Conservation (phyloP, 768 basidiomycete genomes). For the Macrolepiota dolichaula region DNA sequence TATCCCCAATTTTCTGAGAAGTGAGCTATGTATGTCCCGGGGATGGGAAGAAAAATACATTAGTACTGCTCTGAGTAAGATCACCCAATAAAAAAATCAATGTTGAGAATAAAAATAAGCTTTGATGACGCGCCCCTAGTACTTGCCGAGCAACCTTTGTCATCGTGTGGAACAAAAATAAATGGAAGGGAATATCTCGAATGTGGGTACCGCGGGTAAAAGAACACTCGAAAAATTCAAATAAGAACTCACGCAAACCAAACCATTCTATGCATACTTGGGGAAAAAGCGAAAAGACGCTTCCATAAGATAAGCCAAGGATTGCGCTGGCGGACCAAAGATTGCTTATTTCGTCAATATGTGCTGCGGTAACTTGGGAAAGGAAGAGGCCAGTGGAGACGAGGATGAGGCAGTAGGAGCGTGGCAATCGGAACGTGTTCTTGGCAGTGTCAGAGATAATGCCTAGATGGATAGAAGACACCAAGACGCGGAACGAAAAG, state of each 20-base stretch:
- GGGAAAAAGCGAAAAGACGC: slow-evolving; percentile 67
- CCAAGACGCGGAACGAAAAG: neutral
- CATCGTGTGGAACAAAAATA: neutral
- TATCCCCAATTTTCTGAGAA: slow-evolving; percentile 89
- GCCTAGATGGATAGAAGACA: slow-evolving; percentile 34
- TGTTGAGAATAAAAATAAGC: neutral
- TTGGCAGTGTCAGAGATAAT: slow-evolving; percentile 66
- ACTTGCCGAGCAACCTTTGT: neutral
- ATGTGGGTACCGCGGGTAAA: neutral
- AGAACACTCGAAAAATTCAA: neutral
- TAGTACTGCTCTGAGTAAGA: neutral
- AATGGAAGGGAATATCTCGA: neutral
- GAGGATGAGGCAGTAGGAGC: slow-evolving; percentile 67
- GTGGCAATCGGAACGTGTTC: slow-evolving; percentile 52
- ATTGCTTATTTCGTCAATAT: slow-evolving; percentile 50
- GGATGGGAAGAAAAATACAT: slow-evolving; percentile 17
- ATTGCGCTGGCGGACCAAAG: slow-evolving; percentile 61
- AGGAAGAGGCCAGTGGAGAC: slow-evolving; percentile 66
- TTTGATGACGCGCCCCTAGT: neutral
- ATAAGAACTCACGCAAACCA: slow-evolving; percentile 61
- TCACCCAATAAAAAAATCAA: neutral
- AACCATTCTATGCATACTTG: slow-evolving; percentile 89
- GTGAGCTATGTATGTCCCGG: slow-evolving; percentile 21
- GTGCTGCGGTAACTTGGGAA: slow-evolving; percentile 62
- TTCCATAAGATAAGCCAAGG: slow-evolving; percentile 71